Evolutionary conservation across 2,329 filamentous ascomycete species (phyloP), one percentile per base, ranked within the genome.

Genomic region (Aspergillus candidus): DNA sequence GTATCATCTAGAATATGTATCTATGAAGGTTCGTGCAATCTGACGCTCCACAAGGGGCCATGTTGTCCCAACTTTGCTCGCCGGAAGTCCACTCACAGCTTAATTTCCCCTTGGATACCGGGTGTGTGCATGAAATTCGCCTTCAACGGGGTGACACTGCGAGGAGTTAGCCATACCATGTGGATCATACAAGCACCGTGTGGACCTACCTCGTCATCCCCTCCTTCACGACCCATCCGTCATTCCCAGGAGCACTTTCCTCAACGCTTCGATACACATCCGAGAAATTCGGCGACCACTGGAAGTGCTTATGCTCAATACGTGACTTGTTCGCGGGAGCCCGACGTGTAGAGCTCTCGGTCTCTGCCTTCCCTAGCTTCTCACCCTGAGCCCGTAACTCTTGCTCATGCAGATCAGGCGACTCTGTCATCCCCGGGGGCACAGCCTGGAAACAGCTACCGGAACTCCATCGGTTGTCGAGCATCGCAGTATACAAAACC

Each of bases 191-290:
- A 17, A 11, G 34, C 32, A 32, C 7, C 32, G n/a, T 6, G 4
- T 14, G 3, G 17, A 46, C 55, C 57, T 70, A 88, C 86, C 87
- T 93, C 11, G 91, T 94, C 66, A 84, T 81, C 22, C 88, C 88
- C 62, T 94, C 83, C 63, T 86, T 85, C 17, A 98, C 87, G 31
- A 84, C 84, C 88, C 91, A 96, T 5, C 91, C 93, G 67, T 98
- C 93, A 61, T 88, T 94, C 3, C 89, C 89, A 4, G 87, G 86
- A 29, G 75, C 73, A 32, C 84, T 82, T 52, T 84, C 79, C 55
- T 89, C 81, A n/a, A 96, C 89, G 54, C 86, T 90, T 61, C 85
- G 80, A 66, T 88, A 88, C 2, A 97, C 88, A 66, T 94, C 90
- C 30, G 79, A 76, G 67, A 97, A 93, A 51, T 80, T 80, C 2